A percentile compares a stretch with the other conserved stretches of the same genome.
phyloP scores from a whole-genome alignment of 345 rosid species.

The Bruguiera sexangula region DNA sequence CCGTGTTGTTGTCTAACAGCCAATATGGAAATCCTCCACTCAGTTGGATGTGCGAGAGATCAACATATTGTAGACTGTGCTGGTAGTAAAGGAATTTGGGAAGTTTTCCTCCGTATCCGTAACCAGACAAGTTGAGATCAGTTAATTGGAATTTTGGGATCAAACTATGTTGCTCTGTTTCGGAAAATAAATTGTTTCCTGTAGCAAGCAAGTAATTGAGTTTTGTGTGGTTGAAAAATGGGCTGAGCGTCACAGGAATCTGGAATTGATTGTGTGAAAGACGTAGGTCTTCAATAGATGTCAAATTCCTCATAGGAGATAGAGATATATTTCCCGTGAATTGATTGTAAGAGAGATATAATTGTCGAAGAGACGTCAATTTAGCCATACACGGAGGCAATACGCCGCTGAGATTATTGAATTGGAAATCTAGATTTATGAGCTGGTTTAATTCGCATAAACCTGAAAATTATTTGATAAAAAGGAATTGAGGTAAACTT shows the following conservation, averaged over 20 bases:
- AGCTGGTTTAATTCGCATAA: neutral
- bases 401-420: neutral
- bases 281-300: neutral
- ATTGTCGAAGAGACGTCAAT: neutral
- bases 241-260: neutral
- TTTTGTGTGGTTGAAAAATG: neutral
- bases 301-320: neutral
- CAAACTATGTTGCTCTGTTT: neutral
- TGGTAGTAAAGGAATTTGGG: slow-evolving; percentile 20
- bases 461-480: neutral
- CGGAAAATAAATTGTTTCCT: neutral
- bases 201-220: neutral
- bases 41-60: neutral
- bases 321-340: no score
- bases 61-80: neutral
- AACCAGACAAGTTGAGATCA: neutral
- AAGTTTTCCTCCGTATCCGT: neutral
- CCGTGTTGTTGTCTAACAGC: slow-evolving; percentile 31
- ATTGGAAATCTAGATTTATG: neutral
- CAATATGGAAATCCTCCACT: slow-evolving; percentile 19
- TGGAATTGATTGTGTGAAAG: neutral
- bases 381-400: neutral
- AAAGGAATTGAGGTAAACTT: no score
- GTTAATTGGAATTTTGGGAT: slow-evolving; percentile 8
- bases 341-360: neutral